A percentile compares a stretch with the other conserved stretches of the same genome.
These are phyloP conservation scores for Cenococcum geophilum DNA, from an alignment of 495 filamentous ascomycete genomes.

Conservation along the genomic window DNA sequence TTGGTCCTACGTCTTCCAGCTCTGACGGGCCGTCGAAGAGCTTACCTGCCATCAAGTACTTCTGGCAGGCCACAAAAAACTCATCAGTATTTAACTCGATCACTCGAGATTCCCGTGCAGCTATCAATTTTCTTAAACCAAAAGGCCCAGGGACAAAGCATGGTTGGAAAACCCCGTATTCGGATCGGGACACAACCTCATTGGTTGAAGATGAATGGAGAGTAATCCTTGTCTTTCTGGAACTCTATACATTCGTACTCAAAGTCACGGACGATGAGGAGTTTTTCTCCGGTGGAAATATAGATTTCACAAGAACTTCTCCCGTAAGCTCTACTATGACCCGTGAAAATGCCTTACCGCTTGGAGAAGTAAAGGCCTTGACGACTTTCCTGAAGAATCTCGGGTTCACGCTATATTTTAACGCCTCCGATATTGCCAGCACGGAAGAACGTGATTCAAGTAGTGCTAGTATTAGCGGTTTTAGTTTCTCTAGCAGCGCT, in stretches of 20 bases:
- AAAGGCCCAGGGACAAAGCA: conserved; percentile 16
- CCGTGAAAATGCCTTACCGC: conserved; percentile 60
- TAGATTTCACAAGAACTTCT: conserved; percentile 23
- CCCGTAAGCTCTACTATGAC: conserved; percentile 41
- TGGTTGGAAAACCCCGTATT: conserved; percentile 18
- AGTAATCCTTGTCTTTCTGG: conserved; percentile 82
- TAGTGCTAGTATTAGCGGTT: conserved; percentile 49
- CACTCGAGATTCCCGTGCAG: conserved; percentile 50
- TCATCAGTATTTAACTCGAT: conserved; percentile 64
- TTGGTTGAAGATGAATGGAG: conserved; percentile 69
- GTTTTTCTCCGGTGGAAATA: conserved; percentile 50
- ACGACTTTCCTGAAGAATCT: conserved; percentile 85
- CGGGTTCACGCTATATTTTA: conserved; percentile 86
- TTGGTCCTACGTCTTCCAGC: conserved; percentile 52
- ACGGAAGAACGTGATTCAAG: conserved; percentile 43
- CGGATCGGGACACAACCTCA: conserved; percentile 16
- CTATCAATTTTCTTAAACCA: conserved; percentile 52
- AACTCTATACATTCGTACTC: conserved; percentile 86
- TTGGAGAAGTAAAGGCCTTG: conserved; percentile 66
- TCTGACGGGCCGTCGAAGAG: conserved; percentile 39
- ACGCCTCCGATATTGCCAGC: conserved; percentile 60
- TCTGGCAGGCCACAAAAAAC: conserved; percentile 70
- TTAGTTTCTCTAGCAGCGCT: conserved; percentile 40
- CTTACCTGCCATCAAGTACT: conserved; percentile 71
- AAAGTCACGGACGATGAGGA: conserved; percentile 92